These are phyloP conservation scores for Cyberlindnera bimundalis DNA, from an alignment of 805 yeast species.

Conservation along the genomic window DNA sequence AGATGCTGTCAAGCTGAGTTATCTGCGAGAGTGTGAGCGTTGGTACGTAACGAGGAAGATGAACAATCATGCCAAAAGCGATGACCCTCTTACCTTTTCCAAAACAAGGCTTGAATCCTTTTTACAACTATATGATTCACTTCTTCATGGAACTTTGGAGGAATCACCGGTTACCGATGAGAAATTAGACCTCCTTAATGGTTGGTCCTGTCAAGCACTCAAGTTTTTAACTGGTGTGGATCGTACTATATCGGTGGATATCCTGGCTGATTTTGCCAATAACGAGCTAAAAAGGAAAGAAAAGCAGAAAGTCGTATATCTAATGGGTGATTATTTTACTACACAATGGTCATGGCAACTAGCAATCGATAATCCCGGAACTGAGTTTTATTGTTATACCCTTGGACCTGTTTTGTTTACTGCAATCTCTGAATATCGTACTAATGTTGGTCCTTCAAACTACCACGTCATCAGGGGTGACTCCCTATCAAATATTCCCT, in stretches of 20 bases:
- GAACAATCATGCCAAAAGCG: slow-evolving; percentile 5
- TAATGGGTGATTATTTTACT: slow-evolving; percentile 15
- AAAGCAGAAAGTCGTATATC: slow-evolving; percentile 15
- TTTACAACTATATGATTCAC: slow-evolving; percentile 20
- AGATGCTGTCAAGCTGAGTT: slow-evolving; percentile 16
- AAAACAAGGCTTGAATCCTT: slow-evolving; percentile 18
- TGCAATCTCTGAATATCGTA: slow-evolving; percentile 12
- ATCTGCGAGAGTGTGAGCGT: slow-evolving; percentile 17
- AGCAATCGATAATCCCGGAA: slow-evolving; percentile 25
- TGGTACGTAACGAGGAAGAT: slow-evolving; percentile 19
- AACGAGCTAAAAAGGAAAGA: slow-evolving; percentile 17
- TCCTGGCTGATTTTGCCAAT: slow-evolving; percentile 23
- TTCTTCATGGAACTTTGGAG: slow-evolving; percentile 6
- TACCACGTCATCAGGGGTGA: slow-evolving; percentile 23
- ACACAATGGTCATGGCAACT: slow-evolving; percentile 27
- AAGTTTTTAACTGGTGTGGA: slow-evolving; percentile 22
- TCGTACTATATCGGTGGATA: slow-evolving; percentile 7
- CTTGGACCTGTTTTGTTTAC: slow-evolving; percentile 16
- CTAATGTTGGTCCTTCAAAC: slow-evolving; percentile 23
- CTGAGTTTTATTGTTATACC: slow-evolving; percentile 21
- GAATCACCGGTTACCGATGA: slow-evolving; percentile 3
- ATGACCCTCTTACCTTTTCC: slow-evolving; percentile 21
- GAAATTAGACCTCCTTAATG: slow-evolving; percentile 14
- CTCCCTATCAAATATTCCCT: slow-evolving; percentile 19
- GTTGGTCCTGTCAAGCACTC: slow-evolving; percentile 25